Conservation (phyloP, 805 yeast species). For the Lipomyces sp. region DNA sequence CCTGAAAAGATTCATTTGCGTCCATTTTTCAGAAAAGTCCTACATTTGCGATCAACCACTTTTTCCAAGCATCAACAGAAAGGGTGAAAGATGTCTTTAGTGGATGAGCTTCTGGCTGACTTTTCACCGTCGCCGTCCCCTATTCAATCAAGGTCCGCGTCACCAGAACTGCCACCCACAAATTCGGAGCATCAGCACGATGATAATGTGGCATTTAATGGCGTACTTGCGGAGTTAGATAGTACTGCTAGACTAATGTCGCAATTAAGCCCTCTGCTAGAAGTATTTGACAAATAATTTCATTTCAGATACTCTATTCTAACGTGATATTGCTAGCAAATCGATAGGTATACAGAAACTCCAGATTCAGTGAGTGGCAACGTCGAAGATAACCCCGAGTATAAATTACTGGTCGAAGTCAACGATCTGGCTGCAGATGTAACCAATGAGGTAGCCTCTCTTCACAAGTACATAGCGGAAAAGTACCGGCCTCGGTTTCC, state of each 20-base stretch:
- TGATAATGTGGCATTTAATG: slow-evolving; percentile 10
- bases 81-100: slow-evolving; percentile 44
- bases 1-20: not conserved
- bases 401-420: slow-evolving; percentile 56
- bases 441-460: slow-evolving; percentile 56
- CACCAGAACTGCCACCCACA: slow-evolving; percentile 17
- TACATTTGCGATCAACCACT: not conserved
- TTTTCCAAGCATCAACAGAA: not conserved
- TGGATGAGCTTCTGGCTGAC: slow-evolving; percentile 50
- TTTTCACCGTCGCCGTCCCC: slow-evolving; percentile 38
- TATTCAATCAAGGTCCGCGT: slow-evolving; percentile 17
- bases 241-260: slow-evolving; percentile 23
- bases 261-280: slow-evolving; percentile 23
- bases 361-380: slow-evolving; percentile 41
- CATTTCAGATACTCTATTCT: not conserved
- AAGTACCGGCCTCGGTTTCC: slow-evolving; percentile 68
- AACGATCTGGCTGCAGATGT: slow-evolving; percentile 62
- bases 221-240: slow-evolving; percentile 26
- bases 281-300: slow-evolving; percentile 11
- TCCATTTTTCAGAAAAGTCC: too few relatives aligned
- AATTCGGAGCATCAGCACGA: slow-evolving; percentile 24
- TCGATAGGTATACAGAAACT: slow-evolving; percentile 21
- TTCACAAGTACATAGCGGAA: slow-evolving; percentile 56
- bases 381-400: slow-evolving; percentile 50
- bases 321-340: slow-evolving; percentile 12